Percentiles rank a stretch among this genome's conserved stretches.
phyloP scores from a whole-genome alignment of 2,329 filamentous ascomycete genomes.

The Penicillium italicum region DNA sequence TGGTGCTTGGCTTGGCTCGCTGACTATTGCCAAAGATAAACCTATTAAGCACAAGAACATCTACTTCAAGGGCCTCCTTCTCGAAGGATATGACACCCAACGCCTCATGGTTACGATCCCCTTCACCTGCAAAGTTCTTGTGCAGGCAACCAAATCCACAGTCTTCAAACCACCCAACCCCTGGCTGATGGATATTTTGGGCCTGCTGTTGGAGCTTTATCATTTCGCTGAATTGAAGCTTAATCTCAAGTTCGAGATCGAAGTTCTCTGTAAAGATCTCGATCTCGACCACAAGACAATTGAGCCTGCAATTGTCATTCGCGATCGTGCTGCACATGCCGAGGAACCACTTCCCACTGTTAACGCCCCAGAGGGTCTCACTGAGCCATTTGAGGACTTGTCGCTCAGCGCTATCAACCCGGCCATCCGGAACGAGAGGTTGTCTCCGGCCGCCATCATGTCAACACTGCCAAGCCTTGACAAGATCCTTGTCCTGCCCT shows the following conservation, averaged over 20 bases:
- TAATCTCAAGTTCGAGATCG: conserved; percentile 97
- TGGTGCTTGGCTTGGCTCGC: conserved; percentile 84
- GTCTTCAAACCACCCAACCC: conserved; percentile 94
- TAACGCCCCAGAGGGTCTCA: conserved; percentile 64
- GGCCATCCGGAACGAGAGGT: conserved; percentile 63
- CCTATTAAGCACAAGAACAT: conserved; percentile 96
- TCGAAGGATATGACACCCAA: conserved; percentile 91
- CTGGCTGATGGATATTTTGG: conserved; percentile 95
- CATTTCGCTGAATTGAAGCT: conserved; percentile 89
- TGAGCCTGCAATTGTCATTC: conserved; percentile 79
- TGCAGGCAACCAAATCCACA: conserved; percentile 77
- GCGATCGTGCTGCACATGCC: conserved; percentile 67
- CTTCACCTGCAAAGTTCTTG: conserved; percentile 93
- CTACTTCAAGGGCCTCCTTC: conserved; percentile 90
- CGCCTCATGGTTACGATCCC: conserved; percentile 88
- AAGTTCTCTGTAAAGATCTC: conserved; percentile 90
- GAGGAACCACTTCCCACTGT: conserved; percentile 52
- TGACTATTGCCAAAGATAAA: conserved; percentile 90
- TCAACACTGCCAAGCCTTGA: conserved; percentile 81
- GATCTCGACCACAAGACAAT: conserved; percentile 90
- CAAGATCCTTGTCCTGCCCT: conserved; percentile 73
- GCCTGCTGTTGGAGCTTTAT: conserved; percentile 87
- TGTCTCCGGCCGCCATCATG: conserved; percentile 74
- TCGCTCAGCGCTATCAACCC: conserved; percentile 70
- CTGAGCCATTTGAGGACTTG: conserved; percentile 79